These are phyloP conservation scores for Ascochyta lentis DNA, from an alignment of 2,329 filamentous ascomycete genomes.

Conservation along the genomic window DNA sequence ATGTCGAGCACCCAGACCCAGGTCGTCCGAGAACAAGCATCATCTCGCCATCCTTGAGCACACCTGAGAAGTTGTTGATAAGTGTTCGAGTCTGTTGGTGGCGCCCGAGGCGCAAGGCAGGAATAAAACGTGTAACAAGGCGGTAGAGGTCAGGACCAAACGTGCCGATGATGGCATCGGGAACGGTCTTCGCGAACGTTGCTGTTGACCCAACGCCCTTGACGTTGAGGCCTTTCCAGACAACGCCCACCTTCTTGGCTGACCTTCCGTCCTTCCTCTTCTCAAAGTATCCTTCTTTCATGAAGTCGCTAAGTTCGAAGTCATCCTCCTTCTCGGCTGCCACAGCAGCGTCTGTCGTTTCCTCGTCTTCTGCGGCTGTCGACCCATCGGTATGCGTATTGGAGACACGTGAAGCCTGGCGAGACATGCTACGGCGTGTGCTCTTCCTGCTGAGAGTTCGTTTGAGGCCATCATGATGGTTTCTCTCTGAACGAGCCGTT, in stretches of 20 bases:
- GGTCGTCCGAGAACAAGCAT: constrained; percentile 76
- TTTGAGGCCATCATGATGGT: constrained; percentile 29
- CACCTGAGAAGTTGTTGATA: constrained; percentile 71
- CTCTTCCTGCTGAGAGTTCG: constrained; percentile 39
- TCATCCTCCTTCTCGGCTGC: constrained; percentile 61
- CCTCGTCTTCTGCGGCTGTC: constrained; percentile 28
- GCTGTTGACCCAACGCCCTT: constrained; percentile 72
- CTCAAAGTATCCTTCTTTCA: constrained; percentile 77
- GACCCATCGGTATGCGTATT: constrained; percentile 17
- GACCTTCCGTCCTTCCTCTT: constrained; percentile 71
- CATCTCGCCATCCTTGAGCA: constrained; percentile 73
- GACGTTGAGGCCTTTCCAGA: constrained; percentile 78
- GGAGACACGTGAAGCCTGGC: constrained; percentile 21
- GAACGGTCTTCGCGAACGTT: constrained; percentile 74
- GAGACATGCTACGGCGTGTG: constrained; percentile 23
- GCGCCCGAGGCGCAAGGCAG: constrained; percentile 57
- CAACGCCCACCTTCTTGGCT: constrained; percentile 77
- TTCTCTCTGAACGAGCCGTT: constrained; percentile 29
- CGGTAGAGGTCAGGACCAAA: constrained; percentile 82
- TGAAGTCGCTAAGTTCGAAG: constrained; percentile 73
- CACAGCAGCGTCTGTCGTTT: constrained; percentile 28
- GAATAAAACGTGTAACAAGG: constrained; percentile 63
- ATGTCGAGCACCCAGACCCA: constrained; percentile 77
- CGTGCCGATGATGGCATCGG: constrained; percentile 75
- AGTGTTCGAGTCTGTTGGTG: constrained; percentile 61